Evolutionary conservation across 1,284 basidiomycete species (phyloP).

Genomic region (Xerocomus cyaneibrunnescens): DNA sequence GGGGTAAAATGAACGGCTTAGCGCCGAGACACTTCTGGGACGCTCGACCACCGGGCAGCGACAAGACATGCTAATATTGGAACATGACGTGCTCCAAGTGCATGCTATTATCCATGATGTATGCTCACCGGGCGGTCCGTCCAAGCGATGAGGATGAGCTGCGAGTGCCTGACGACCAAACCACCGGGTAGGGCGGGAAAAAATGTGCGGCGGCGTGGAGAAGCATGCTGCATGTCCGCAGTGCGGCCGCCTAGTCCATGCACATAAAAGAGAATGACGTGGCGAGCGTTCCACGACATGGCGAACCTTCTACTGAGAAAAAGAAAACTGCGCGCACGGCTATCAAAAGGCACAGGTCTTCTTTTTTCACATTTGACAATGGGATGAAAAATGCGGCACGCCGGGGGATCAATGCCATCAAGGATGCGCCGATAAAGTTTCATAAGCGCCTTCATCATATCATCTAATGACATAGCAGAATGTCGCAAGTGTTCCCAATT

Average conservation of each 20-base stretch:
- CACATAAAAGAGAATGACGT: slow-evolving; percentile 20
- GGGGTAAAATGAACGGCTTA: not conserved
- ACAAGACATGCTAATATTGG: slow-evolving; percentile 8
- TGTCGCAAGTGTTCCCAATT: slow-evolving; percentile 15
- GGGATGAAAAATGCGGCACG: slow-evolving; percentile 22
- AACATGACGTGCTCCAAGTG: slow-evolving; percentile 9
- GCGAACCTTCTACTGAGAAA: slow-evolving; percentile 23
- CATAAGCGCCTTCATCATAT: slow-evolving; percentile 29
- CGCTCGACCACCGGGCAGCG: not conserved
- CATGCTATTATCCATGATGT: not conserved
- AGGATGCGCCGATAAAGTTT: slow-evolving; percentile 29
- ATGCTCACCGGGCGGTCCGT: slow-evolving; percentile 1
- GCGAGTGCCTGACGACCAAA: slow-evolving; percentile 1
- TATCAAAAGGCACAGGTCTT: slow-evolving; percentile 30
- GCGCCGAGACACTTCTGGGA: slow-evolving; percentile 15
- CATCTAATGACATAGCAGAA: slow-evolving; percentile 24
- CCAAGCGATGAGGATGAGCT: not conserved
- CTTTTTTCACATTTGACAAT: slow-evolving; percentile 22
- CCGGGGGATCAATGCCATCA: slow-evolving; percentile 33
- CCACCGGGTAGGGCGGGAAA: slow-evolving; percentile 2
- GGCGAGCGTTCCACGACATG: slow-evolving; percentile 20
- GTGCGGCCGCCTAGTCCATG: slow-evolving; percentile 21
- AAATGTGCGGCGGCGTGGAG: not conserved
- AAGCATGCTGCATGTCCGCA: slow-evolving; percentile 26
- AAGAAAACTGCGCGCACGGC: slow-evolving; percentile 17